Base-by-base conservation (phyloP, 1,284 basidiomycete genomes). In the Phylloporus sp. region DNA sequence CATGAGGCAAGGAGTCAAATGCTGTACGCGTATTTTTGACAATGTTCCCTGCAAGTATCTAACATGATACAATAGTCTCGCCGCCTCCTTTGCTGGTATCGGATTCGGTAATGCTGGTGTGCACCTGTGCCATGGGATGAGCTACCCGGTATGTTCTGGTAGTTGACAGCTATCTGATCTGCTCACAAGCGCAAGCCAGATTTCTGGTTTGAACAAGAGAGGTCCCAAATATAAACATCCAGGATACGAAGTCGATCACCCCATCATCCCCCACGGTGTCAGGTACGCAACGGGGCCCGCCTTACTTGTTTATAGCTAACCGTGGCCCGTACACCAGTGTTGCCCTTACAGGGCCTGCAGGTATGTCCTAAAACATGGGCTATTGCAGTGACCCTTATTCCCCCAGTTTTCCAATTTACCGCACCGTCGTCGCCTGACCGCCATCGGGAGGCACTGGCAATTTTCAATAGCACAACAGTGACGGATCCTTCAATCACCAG, bases 61-160 rank as follows among this genome's bases (percentile, higher is more conserved):
- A 50, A 65, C 52, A 31, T 62, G 39, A 11, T 40, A 20, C 55
- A 22, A 29, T 66, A 94, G 92, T 47, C 80, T 96, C 60, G 93
- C 94, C 2, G 84, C 93, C n/a, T 93, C 93, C 11, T 94, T 95
- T 66, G 96, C 96, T 65, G 96, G 96, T 54, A 97, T 98, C 64
- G 96, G 96, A 0, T 98, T 98, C 72, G 96, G 96, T 42, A 98
- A 97, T 73, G 96, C 91, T 26, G 96, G 96, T 37, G 95, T 98
- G 8, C 95, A 96, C 77, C 78, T 96, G 65, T 96, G 93, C 70
- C 94, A 95, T 72, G 94, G 91, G 49, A 92, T 94, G 81, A 92
- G 91, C 70, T 94, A 92, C 68, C 91, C 91, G 6, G 90, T 91
- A 74, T 65, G 85, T 76, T 40, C 31, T 22, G 28, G 29, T 57